Evolutionary conservation across 768 basidiomycete species (phyloP).

Genomic region (Chalciporus piperatus): DNA sequence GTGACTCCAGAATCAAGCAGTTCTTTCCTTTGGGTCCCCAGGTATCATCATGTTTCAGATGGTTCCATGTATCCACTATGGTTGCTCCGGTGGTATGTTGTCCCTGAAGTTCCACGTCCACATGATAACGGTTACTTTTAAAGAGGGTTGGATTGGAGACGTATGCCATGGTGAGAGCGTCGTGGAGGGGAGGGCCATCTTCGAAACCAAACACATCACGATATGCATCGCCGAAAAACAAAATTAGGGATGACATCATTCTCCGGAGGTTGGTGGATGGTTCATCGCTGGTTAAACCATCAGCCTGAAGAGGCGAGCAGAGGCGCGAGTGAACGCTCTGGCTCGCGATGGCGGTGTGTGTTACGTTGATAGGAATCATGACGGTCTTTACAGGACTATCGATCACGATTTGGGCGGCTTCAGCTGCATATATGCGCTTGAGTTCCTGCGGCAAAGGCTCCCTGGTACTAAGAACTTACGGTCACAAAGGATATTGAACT

Average conservation of each 20-base stretch:
- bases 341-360: conserved; percentile 80
- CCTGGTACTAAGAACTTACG: conserved; percentile 47
- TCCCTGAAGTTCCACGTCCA: conserved; percentile 78
- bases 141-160: conserved; percentile 70
- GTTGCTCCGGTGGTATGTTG: conserved; percentile 72
- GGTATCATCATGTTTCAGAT: conserved; percentile 51
- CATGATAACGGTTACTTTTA: conserved; percentile 57
- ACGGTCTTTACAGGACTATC: conserved; percentile 62
- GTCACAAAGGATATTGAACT: conserved; percentile 81
- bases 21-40: conserved; percentile 80
- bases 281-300: conserved; percentile 3
- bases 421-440: conserved; percentile 43
- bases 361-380: conserved; percentile 88
- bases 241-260: conserved; percentile 71
- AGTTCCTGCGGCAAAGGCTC: neutral
- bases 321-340: conserved; percentile 49
- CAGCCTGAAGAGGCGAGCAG: conserved; percentile 42
- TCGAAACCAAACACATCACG: conserved; percentile 74
- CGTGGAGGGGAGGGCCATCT: conserved; percentile 87
- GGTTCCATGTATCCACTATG: conserved; percentile 74
- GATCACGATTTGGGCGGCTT: conserved; percentile 80
- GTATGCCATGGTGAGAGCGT: conserved; percentile 79
- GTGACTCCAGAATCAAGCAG: conserved; percentile 62
- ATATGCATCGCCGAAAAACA: conserved; percentile 72
- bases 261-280: conserved; percentile 54